phyloP scores from a whole-genome alignment of 495 filamentous ascomycete genomes.

The Trypethelium eluteriae region DNA sequence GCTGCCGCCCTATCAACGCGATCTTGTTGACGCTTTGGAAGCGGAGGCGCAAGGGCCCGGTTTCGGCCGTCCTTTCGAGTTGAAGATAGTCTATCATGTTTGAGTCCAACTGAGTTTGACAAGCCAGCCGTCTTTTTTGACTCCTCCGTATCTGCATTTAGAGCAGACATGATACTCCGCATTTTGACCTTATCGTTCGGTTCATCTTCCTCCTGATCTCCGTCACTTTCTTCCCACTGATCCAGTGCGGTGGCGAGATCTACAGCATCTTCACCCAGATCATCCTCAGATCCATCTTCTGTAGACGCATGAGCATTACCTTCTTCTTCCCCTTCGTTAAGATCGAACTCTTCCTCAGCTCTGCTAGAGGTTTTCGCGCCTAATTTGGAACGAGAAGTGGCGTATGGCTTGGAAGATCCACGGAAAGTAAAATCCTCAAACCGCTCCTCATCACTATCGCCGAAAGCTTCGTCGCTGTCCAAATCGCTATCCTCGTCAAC shows the following conservation, averaged over 20 bases:
- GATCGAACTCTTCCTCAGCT: slow-evolving; percentile 39
- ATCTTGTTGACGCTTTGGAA: slow-evolving; percentile 85
- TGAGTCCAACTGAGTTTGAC: slow-evolving; percentile 47
- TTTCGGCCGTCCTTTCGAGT: slow-evolving; percentile 43
- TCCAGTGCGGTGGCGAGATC: slow-evolving; percentile 78
- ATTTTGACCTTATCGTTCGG: slow-evolving; percentile 56
- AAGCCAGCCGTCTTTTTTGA: neutral
- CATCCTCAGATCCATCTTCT: slow-evolving; percentile 32
- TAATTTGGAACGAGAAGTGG: neutral
- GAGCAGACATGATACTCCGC: slow-evolving; percentile 61
- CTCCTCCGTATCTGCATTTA: slow-evolving; percentile 39
- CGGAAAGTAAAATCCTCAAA: slow-evolving; percentile 37
- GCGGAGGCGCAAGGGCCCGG: slow-evolving; percentile 73
- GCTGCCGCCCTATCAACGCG: slow-evolving; percentile 75
- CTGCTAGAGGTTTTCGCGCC: neutral
- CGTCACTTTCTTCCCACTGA: slow-evolving; percentile 54
- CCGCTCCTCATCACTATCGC: slow-evolving; percentile 50
- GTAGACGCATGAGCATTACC: slow-evolving; percentile 46
- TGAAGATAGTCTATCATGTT: slow-evolving; percentile 72
- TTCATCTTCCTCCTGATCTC: slow-evolving; percentile 53
- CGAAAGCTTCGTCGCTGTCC: slow-evolving; percentile 90
- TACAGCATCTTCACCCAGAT: slow-evolving; percentile 73
- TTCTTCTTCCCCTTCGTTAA: slow-evolving; percentile 50
- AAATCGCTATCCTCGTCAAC: slow-evolving; percentile 47
- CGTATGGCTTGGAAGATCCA: slow-evolving; percentile 17